Conservation (phyloP, 371 early-diverging fungal species). For the Syncephalastrum sp. region DNA sequence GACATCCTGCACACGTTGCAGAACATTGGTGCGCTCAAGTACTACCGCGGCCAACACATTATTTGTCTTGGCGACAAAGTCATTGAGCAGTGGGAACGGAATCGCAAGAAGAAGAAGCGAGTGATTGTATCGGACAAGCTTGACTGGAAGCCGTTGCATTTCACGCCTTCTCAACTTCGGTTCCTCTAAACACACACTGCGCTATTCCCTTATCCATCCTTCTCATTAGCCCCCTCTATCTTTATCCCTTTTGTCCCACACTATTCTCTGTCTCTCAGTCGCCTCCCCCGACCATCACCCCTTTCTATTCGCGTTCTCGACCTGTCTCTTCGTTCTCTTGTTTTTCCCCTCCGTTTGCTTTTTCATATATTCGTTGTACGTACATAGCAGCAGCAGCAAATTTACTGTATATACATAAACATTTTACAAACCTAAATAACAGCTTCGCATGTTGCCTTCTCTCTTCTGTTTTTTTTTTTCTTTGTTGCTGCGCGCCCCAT, state of each 20-base stretch:
- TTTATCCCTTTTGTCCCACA: slow-evolving; percentile 1
- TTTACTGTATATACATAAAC: too few species aligned
- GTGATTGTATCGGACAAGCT: slow-evolving; percentile 78
- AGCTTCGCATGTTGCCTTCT: too few species aligned
- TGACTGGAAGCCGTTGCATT: slow-evolving; percentile 80
- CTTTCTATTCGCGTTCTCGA: neutral
- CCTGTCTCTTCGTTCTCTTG: too few species aligned
- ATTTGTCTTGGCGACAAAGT: slow-evolving; percentile 89
- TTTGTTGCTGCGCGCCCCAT: too few species aligned
- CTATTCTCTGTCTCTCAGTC: neutral
- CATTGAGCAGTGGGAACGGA: slow-evolving; percentile 76
- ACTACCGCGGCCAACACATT: slow-evolving; percentile 92
- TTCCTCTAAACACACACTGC: slow-evolving; percentile 20
- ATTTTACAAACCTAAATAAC: too few species aligned
- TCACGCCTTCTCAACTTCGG: slow-evolving; percentile 75
- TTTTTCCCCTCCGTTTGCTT: too few species aligned
- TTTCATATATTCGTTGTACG: too few species aligned
- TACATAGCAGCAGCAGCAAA: too few species aligned
- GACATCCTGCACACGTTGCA: slow-evolving; percentile 96
- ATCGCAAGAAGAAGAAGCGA: slow-evolving; percentile 68
- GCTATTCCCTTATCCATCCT: neutral
- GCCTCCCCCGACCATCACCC: neutral
- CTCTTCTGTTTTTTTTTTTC: too few species aligned
- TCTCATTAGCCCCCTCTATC: neutral
- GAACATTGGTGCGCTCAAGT: slow-evolving; percentile 89